Evolutionary conservation across 2,329 filamentous ascomycete species (phyloP).

Genomic region (Aspergillus versicolor): DNA sequence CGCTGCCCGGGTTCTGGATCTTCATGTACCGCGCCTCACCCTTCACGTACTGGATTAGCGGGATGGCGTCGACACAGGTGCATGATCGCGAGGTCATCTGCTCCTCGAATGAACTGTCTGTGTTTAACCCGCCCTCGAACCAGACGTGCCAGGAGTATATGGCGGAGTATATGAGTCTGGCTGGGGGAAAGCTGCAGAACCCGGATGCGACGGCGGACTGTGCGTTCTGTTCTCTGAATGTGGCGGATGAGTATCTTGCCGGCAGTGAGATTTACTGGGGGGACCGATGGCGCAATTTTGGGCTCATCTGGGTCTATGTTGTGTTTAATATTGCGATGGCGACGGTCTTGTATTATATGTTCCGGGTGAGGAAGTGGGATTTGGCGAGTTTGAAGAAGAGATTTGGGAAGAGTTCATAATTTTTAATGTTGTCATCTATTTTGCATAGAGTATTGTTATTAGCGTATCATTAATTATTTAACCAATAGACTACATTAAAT

Average conservation of each 20-base stretch:
- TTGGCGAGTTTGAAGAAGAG: background rate
- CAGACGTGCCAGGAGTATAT: conserved; percentile 64
- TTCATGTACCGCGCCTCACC: conserved; percentile 61
- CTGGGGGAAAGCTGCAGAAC: conserved; percentile 58
- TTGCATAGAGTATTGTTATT: no score
- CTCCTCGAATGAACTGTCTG: conserved; percentile 65
- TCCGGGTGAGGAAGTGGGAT: background rate
- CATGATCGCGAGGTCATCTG: conserved; percentile 67
- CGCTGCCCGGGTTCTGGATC: conserved; percentile 68
- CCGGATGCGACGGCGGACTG: conserved; percentile 51
- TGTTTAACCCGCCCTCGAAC: conserved; percentile 59
- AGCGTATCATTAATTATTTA: no score
- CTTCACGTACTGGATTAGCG: conserved; percentile 51
- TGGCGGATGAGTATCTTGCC: conserved; percentile 41
- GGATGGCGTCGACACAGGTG: conserved; percentile 69
- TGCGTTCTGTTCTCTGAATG: conserved; percentile 43
- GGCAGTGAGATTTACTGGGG: conserved; percentile 51
- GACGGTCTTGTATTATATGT: conserved; percentile 36
- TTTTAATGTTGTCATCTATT: no score
- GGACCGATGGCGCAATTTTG: conserved; percentile 68
- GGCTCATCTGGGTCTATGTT: conserved; percentile 60
- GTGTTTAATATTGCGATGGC: conserved; percentile 57
- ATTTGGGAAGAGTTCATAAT: no score
- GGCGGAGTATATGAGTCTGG: conserved; percentile 45
- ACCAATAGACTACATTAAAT: no score